Evolutionary conservation across 2,329 filamentous ascomycete species (phyloP), one percentile per base, ranked within the genome.

Genomic region (Nannizziopsis arthrosporioides): DNA sequence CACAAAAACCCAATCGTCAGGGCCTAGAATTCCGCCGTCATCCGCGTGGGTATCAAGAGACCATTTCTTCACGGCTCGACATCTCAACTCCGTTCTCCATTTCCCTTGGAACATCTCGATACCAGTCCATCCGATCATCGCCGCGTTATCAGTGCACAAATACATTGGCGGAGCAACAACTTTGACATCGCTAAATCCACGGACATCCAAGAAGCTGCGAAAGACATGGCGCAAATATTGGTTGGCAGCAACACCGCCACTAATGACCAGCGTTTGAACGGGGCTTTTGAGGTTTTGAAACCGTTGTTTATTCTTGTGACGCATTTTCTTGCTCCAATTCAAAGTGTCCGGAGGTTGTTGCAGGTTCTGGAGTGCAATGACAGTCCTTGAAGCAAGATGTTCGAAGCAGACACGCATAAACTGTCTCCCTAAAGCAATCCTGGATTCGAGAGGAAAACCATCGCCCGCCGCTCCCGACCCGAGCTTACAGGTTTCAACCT

Each of bases 41-140:
- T 73, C 72, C 15, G 69, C 70, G 22, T 58, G 56, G 1, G 76
- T 68, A 61, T 90, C 85, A 63, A 93, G 74, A 1, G 80, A 72
- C 88, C 88, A 94, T 61, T 80, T 84, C 41, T 75, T 73, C 40
- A 84, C 61, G 1, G 81, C 74, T 41, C 74, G 62, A 49, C 81
- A 74, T 18, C 69, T 72, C 48, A 89, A 59, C 15, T 76, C 74
- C 7, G 79, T 82, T 50, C 71, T 67, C 73, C 78, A 89, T 0
- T 90, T 89, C 1, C 77, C 78, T 63, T 84, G 76, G 60, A 77
- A 95, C 89, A 98, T 95, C 67, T 96, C 89, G 55, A 89, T 75
- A 0, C 84, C 92, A 1, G 89, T 74, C 90, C 92, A 96, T 1
- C 84, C 90, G 62, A 96, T 89, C 92, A 98, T 98, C 42, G 88